phyloP scores from a whole-genome alignment of 176 grass and related monocot species.

The Rhipidocladum racemiflorum region DNA sequence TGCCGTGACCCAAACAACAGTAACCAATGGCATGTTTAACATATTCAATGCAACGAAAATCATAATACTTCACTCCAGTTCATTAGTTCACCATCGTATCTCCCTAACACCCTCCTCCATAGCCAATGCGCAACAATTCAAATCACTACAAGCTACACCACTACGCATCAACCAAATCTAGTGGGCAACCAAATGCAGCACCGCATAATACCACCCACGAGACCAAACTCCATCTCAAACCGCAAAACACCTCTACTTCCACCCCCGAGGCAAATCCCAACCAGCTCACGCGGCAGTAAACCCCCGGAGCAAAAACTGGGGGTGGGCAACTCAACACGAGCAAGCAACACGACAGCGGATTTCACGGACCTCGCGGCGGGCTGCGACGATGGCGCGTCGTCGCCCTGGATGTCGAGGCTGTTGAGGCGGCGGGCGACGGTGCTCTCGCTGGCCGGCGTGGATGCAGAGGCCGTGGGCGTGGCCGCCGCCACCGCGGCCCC shows the following conservation, averaged over 20 bases:
- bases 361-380: slow-evolving; percentile 55
- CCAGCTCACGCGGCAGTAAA: not conserved
- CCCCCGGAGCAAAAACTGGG: not conserved
- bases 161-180: slow-evolving; percentile 25
- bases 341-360: not conserved
- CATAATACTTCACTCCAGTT: not conserved
- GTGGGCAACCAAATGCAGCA: slow-evolving; percentile 22
- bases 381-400: slow-evolving; percentile 64
- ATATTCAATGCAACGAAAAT: not conserved
- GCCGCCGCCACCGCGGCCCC: slow-evolving; percentile 20
- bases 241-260: not conserved
- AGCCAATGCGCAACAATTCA: not conserved
- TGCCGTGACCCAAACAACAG: not conserved
- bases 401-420: slow-evolving; percentile 62
- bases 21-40: not conserved
- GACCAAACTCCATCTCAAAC: not conserved
- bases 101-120: not conserved
- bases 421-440: slow-evolving; percentile 66
- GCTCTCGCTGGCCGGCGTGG: slow-evolving; percentile 73
- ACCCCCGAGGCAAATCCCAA: not conserved
- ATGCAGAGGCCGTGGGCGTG: slow-evolving; percentile 45
- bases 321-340: slow-evolving; percentile 10
- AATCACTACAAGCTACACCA: not conserved
- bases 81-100: not conserved
- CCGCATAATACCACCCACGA: not conserved